Evolutionary conservation across 176 grass and related monocot genomes (phyloP).

Genomic region (Avena atlantica): DNA sequence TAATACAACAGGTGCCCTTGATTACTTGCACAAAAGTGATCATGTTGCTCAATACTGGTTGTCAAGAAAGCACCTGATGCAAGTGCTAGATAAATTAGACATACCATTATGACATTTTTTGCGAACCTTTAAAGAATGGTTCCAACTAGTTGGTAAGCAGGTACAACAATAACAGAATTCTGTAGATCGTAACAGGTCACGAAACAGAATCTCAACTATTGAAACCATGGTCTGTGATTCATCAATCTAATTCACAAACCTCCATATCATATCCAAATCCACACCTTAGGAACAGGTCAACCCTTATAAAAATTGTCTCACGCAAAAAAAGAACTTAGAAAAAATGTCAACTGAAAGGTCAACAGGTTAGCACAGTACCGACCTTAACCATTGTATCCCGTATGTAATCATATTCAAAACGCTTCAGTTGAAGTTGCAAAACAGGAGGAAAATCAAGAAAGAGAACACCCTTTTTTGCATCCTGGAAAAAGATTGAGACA

Average conservation of each 20-base stretch:
- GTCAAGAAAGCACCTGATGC: neutral
- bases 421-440: constrained; percentile 97
- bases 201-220: constrained; percentile 25
- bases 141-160: constrained; percentile 4
- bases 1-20: neutral
- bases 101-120: constrained; percentile 17
- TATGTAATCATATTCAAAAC: constrained; percentile 99
- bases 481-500: constrained; percentile 57
- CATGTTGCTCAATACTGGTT: neutral
- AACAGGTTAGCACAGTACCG: constrained; percentile 27
- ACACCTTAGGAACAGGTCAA: constrained; percentile 17
- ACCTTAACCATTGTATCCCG: constrained; percentile 99
- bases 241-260: constrained; percentile 12
- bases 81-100: neutral
- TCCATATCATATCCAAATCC: constrained; percentile 17
- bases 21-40: neutral
- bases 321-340: neutral
- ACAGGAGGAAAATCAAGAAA: constrained; percentile 98
- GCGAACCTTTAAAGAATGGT: neutral
- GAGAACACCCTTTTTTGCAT: constrained; percentile 95
- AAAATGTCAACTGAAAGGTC: constrained; percentile 17
- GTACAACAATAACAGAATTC: neutral
- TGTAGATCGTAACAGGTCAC: neutral
- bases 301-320: constrained; percentile 2
- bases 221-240: neutral